phyloP scores from a whole-genome alignment of 2,329 filamentous ascomycete species.

The Botrytis byssoidea region DNA sequence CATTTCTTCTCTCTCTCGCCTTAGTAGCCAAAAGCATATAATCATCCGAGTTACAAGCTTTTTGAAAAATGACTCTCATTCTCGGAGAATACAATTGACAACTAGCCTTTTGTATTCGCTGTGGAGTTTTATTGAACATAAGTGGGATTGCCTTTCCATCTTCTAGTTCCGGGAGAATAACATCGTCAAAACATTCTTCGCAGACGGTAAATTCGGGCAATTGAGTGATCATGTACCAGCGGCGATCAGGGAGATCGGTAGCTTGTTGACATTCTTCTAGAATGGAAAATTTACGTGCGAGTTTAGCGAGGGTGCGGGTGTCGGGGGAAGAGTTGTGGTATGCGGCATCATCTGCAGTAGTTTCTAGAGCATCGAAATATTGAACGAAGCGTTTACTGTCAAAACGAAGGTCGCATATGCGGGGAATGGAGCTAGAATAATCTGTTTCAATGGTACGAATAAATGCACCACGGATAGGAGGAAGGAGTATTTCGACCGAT shows the following conservation, averaged over 20 bases:
- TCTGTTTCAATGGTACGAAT: conserved; percentile 37
- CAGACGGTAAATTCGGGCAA: conserved; percentile 81
- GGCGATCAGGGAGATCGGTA: conserved; percentile 53
- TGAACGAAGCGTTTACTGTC: conserved; percentile 55
- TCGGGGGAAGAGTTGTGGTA: conserved; percentile 32
- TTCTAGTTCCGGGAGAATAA: conserved; percentile 67
- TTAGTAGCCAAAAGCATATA: conserved; percentile 59
- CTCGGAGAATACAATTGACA: conserved; percentile 80
- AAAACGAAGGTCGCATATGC: conserved; percentile 69
- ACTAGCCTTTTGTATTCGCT: conserved; percentile 52
- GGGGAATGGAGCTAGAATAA: conserved; percentile 47
- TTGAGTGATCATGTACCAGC: conserved; percentile 76
- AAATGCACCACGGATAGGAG: conserved; percentile 68
- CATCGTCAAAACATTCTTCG: conserved; percentile 79
- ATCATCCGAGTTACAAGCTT: conserved; percentile 66
- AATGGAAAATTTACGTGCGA: conserved; percentile 30
- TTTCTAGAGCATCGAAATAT: conserved; percentile 62
- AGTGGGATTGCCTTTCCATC: conserved; percentile 56
- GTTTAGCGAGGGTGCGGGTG: conserved; percentile 31
- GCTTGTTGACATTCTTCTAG: conserved; percentile 40
- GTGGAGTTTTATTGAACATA: conserved; percentile 63
- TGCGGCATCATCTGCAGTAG: conserved; percentile 52
- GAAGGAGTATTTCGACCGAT: conserved; percentile 71
- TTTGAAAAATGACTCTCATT: conserved; percentile 72
- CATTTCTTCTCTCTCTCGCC: conserved; percentile 53